Evolutionary conservation across 179 eudicot genomes (phyloP).

Genomic region (Sideroxylon spinosum): DNA sequence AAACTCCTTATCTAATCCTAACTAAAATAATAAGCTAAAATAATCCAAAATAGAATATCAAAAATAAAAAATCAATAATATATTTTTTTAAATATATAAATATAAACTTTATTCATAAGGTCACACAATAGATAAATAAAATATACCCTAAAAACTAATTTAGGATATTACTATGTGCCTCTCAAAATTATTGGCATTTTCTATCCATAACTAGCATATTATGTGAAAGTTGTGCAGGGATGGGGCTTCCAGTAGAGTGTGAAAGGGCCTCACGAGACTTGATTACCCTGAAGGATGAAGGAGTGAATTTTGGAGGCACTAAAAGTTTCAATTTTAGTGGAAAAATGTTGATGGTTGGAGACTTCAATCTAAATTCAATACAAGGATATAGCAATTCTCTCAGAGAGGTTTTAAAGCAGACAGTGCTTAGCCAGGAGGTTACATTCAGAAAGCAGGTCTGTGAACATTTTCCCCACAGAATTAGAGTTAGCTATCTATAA

Average conservation of each 20-base stretch:
- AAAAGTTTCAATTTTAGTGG: background rate
- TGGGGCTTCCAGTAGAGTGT: constrained; percentile 10
- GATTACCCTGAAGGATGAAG: constrained; percentile 1
- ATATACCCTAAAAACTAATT: background rate
- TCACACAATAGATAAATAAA: background rate
- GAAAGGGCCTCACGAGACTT: constrained; percentile 4
- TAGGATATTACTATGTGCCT: too few relatives aligned
- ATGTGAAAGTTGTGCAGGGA: constrained; percentile 20
- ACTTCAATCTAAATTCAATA: constrained; percentile 16
- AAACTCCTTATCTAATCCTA: too few relatives aligned
- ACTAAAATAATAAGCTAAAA: too few relatives aligned
- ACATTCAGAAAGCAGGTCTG: constrained; percentile 53
- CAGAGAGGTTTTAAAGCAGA: constrained; percentile 28
- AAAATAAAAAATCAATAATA: too few relatives aligned
- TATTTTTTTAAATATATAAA: too few relatives aligned
- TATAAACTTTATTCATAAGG: too few relatives aligned
- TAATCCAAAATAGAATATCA: too few relatives aligned
- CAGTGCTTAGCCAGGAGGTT: constrained; percentile 37
- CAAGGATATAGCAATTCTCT: constrained; percentile 17
- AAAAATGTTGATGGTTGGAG: constrained; percentile 27
- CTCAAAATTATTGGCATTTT: background rate
- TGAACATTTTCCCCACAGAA: background rate
- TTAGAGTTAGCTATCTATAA: background rate
- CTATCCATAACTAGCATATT: constrained; percentile 5
- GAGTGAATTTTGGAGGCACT: constrained; percentile 1